phyloP scores from a whole-genome alignment of 1,284 basidiomycete genomes.

The Ustanciosporium gigantosporum region DNA sequence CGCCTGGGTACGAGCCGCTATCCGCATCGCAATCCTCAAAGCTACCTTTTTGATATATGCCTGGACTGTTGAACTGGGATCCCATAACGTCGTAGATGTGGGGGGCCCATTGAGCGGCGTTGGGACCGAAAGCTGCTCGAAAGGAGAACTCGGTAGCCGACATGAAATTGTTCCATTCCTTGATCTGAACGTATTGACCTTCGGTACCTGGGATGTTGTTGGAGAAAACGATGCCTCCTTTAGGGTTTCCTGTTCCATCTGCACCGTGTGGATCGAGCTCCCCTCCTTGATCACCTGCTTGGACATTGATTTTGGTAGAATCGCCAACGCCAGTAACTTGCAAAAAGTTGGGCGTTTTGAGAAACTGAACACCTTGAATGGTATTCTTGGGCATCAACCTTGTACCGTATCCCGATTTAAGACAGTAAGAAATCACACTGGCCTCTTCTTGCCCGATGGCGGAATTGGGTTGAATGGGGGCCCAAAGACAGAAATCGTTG shows the following conservation, averaged over 20 bases:
- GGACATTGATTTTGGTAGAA: conserved; percentile 66
- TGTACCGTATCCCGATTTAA: conserved; percentile 64
- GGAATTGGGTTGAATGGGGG: conserved; percentile 29
- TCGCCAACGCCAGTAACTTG: conserved; percentile 72
- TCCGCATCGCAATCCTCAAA: conserved; percentile 44
- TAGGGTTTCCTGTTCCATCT: conserved; percentile 42
- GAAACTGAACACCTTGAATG: conserved; percentile 73
- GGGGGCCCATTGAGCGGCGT: conserved; percentile 34
- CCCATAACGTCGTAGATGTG: conserved; percentile 51
- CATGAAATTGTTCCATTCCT: conserved; percentile 50
- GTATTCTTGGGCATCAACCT: conserved; percentile 76
- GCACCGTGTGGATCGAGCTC: conserved; percentile 51
- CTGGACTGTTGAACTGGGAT: conserved; percentile 17
- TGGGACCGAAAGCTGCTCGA: conserved; percentile 38
- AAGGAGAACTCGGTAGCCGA: conserved; percentile 40
- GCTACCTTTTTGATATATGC: conserved; percentile 28
- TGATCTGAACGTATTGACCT: conserved; percentile 32
- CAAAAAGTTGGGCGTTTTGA: conserved; percentile 71
- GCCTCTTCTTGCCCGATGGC: conserved; percentile 63
- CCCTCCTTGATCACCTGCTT: conserved; percentile 29
- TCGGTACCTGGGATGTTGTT: conserved; percentile 30
- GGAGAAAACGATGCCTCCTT: conserved; percentile 39
- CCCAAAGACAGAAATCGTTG: conserved; percentile 56
- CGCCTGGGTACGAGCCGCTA: conserved; percentile 26
- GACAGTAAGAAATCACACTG: conserved; percentile 73